Conservation (phyloP, 2,329 filamentous ascomycete genomes). For the Arthrobotrys musiformis region DNA sequence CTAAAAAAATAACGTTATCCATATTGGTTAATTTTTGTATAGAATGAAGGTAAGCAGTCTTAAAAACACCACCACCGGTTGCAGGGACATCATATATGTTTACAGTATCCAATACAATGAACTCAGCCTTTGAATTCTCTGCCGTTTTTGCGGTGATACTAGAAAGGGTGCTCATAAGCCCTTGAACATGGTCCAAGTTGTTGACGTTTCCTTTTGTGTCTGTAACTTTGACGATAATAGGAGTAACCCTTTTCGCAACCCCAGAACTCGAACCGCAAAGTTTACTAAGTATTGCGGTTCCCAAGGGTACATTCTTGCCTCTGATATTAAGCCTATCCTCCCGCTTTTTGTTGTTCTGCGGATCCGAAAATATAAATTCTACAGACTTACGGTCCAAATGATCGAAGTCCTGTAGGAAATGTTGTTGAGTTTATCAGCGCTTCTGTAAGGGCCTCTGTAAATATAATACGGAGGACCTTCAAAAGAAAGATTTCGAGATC, state of each 20-base stretch:
- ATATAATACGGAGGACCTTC: too few relatives aligned
- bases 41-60: neutral
- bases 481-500: too few relatives aligned
- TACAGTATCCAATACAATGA: neutral
- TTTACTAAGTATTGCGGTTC: conserved; percentile 8
- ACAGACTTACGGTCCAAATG: neutral
- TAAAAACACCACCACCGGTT: too few relatives aligned
- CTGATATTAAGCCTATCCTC: neutral
- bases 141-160: neutral
- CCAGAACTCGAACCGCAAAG: neutral
- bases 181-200: neutral
- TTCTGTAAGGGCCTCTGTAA: too few relatives aligned
- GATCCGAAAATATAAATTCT: neutral
- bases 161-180: neutral
- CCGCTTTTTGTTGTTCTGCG: neutral
- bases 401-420: conserved; percentile 4
- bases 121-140: neutral
- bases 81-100: neutral
- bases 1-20: neutral
- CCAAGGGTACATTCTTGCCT: neutral
- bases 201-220: neutral
- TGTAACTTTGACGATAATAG: conserved; percentile 4
- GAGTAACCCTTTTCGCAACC: neutral
- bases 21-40: neutral
- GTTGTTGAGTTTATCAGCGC: too few relatives aligned